Percentiles rank a stretch among this genome's conserved stretches.
phyloP scores from a whole-genome alignment of 345 rosid species.

The Rhizophora mangle region DNA sequence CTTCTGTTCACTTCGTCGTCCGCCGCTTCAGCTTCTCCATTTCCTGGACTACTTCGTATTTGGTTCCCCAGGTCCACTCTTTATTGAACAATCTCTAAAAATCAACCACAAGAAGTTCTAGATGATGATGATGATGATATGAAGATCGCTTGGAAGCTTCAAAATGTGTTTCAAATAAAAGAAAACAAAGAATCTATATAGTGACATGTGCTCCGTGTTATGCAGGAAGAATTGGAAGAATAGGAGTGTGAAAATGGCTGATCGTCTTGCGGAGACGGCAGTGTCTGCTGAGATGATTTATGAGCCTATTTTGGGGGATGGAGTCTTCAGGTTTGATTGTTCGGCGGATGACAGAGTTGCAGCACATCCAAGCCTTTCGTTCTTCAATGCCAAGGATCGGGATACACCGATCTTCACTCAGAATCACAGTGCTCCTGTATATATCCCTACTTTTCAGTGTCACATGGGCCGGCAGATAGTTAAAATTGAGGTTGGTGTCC shows the following conservation, averaged over 20 bases:
- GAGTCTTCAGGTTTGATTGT: conserved; percentile 77
- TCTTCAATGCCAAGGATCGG: conserved; percentile 46
- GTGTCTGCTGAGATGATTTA: conserved; percentile 47
- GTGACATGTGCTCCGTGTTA: neutral
- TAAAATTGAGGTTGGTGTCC: conserved; percentile 51
- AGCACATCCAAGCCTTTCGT: conserved; percentile 69
- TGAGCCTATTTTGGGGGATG: conserved; percentile 66
- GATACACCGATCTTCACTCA: conserved; percentile 42
- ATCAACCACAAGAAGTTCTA: no score
- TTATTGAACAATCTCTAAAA: no score
- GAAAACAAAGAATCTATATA: no score
- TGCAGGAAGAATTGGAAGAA: neutral
- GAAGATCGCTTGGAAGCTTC: no score
- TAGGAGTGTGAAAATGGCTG: conserved; percentile 33
- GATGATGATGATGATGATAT: no score
- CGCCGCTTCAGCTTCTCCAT: no score
- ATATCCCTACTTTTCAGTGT: conserved; percentile 44
- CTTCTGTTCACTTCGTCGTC: no score
- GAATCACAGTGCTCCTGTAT: conserved; percentile 43
- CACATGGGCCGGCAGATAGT: conserved; percentile 58
- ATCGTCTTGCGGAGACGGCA: conserved; percentile 24
- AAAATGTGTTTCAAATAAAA: no score
- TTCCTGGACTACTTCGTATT: no score
- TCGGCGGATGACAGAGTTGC: conserved; percentile 49
- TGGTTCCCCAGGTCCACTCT: no score